Percentiles rank a stretch among this genome's conserved stretches.
Conservation (phyloP, 106 monocot genomes). For the Acorus gramineus region DNA sequence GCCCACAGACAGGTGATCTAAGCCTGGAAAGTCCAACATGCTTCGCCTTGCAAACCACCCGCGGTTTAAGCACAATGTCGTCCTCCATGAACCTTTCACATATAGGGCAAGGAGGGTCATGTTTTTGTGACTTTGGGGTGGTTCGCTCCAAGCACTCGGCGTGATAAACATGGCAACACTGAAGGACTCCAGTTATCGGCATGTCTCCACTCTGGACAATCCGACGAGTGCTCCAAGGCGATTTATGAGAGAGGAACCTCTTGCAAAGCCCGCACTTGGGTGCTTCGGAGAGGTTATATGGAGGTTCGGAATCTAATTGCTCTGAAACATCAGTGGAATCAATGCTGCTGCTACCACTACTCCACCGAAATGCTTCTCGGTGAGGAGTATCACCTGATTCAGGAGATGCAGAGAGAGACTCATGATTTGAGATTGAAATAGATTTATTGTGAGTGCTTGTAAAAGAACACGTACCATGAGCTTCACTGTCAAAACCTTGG, state of each 20-base stretch:
- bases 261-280: slow-evolving; percentile 45
- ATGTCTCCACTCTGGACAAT: slow-evolving; percentile 49
- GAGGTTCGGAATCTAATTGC: slow-evolving; percentile 7
- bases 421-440: slow-evolving; percentile 5
- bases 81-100: slow-evolving; percentile 28
- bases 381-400: slow-evolving; percentile 6
- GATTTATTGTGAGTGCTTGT: slow-evolving; percentile 1
- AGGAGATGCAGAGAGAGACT: slow-evolving; percentile 1
- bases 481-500: slow-evolving; percentile 9
- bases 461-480: not conserved
- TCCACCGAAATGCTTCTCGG: slow-evolving; percentile 11
- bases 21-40: slow-evolving; percentile 30
- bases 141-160: slow-evolving; percentile 58
- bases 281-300: slow-evolving; percentile 6
- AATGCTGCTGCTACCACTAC: slow-evolving; percentile 16
- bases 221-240: slow-evolving; percentile 49
- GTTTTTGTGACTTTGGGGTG: slow-evolving; percentile 27
- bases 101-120: slow-evolving; percentile 60
- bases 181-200: slow-evolving; percentile 43
- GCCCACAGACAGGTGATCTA: slow-evolving; percentile 26
- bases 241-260: slow-evolving; percentile 40
- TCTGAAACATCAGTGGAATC: slow-evolving; percentile 23
- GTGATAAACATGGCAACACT: slow-evolving; percentile 63
- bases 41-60: slow-evolving; percentile 26
- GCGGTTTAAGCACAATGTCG: slow-evolving; percentile 17